A percentile compares a stretch with the other conserved stretches of the same genome.
Evolutionary conservation across 164 flowering plant species (phyloP).

Genomic region (Santalum album): DNA sequence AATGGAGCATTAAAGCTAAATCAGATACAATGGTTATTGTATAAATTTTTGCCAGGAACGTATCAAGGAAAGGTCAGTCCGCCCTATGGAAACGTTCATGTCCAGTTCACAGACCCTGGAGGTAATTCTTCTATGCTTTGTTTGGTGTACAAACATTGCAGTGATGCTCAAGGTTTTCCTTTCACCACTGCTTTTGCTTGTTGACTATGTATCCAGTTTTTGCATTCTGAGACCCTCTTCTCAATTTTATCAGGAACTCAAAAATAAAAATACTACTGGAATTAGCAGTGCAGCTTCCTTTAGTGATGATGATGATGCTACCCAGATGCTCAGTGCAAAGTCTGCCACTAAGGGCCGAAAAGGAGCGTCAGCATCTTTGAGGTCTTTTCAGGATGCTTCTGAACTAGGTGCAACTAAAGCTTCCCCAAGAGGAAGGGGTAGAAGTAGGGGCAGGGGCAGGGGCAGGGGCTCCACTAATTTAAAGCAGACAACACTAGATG

Average conservation of each 20-base stretch:
- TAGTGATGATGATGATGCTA: constrained; percentile 85
- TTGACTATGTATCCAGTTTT: constrained; percentile 3
- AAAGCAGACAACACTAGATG: constrained; percentile 90
- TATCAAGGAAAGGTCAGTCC: constrained; percentile 57
- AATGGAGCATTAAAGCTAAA: no score
- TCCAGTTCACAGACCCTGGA: constrained; percentile 34
- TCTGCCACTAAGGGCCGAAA: constrained; percentile 47
- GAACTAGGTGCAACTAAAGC: constrained; percentile 33
- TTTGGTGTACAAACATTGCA: constrained; percentile 1
- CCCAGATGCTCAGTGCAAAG: constrained; percentile 35
- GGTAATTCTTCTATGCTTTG: constrained; percentile 25
- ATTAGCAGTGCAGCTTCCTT: constrained; percentile 52
- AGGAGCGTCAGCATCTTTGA: constrained; percentile 32
- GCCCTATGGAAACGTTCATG: constrained; percentile 38
- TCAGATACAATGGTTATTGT: no score
- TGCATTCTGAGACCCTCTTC: constrained; percentile 9
- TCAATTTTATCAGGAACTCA: constrained; percentile 36
- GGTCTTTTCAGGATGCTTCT: constrained; percentile 41
- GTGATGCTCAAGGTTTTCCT: neutral
- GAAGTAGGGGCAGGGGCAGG: constrained; percentile 45
- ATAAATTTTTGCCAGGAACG: constrained; percentile 57
- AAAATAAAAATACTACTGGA: constrained; percentile 40
- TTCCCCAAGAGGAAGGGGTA: constrained; percentile 73
- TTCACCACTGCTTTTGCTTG: neutral
- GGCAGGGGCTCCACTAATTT: constrained; percentile 45